Conservation (phyloP, 345 rosid species). For the Psidium friedrichsthalianum region DNA sequence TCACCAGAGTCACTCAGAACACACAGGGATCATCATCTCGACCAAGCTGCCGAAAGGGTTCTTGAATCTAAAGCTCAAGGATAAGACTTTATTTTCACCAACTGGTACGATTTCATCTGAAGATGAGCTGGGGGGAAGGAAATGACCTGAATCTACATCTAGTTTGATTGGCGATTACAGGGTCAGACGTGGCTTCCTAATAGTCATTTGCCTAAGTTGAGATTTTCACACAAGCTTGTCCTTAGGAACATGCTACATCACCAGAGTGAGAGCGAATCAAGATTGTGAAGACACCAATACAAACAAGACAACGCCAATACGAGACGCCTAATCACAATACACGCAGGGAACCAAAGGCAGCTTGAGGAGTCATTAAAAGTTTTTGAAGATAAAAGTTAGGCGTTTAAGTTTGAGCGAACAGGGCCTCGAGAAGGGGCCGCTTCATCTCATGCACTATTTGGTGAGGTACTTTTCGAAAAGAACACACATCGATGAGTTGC, state of each 20-base stretch:
- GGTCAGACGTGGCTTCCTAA: conserved; percentile 4
- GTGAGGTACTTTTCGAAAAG: conserved; percentile 29
- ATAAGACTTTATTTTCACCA: conserved; percentile 19
- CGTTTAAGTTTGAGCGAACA: conserved; percentile 77
- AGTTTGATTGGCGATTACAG: conserved; percentile 20
- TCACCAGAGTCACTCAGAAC: conserved; percentile 62
- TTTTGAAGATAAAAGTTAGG: conserved; percentile 39
- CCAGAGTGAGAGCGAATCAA: conserved; percentile 21
- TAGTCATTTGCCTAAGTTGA: background rate
- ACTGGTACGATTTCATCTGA: conserved; percentile 20
- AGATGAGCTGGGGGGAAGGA: conserved; percentile 24
- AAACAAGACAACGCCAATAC: conserved; percentile 16
- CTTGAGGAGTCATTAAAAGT: conserved; percentile 20
- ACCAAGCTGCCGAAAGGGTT: conserved; percentile 90
- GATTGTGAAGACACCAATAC: conserved; percentile 32
- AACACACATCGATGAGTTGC: background rate
- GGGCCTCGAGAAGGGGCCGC: conserved; percentile 51
- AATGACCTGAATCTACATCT: background rate
- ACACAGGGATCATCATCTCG: conserved; percentile 78
- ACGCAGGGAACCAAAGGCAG: conserved; percentile 59
- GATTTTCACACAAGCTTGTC: background rate
- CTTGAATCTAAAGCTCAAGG: conserved; percentile 32
- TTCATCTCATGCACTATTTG: conserved; percentile 27
- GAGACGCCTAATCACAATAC: conserved; percentile 58
- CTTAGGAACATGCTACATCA: background rate